Conservation (phyloP, 345 rosid species). For the Carallia brachiata region DNA sequence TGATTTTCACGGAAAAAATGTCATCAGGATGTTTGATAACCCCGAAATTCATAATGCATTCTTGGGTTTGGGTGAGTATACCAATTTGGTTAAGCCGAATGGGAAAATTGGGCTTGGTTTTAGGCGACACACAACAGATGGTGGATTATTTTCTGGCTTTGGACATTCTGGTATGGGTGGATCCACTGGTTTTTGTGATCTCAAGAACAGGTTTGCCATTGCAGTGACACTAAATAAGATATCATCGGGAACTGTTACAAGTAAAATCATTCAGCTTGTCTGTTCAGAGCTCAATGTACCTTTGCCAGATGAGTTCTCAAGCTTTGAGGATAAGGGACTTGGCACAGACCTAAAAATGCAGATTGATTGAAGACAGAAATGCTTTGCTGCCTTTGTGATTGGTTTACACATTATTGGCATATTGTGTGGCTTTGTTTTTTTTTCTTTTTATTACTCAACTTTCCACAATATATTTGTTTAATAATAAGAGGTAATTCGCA, state of each 20-base stretch:
- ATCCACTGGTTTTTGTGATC: constrained; percentile 79
- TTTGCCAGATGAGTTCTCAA: constrained; percentile 46
- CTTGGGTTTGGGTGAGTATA: constrained; percentile 68
- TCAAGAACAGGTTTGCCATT: constrained; percentile 68
- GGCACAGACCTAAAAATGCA: neutral
- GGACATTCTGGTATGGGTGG: constrained; percentile 98
- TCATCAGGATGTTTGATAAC: constrained; percentile 45
- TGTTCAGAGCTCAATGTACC: constrained; percentile 63
- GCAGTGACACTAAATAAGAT: constrained; percentile 82
- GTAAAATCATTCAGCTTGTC: constrained; percentile 40
- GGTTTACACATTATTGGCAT: no score
- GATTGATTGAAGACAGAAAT: neutral
- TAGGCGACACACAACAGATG: constrained; percentile 41
- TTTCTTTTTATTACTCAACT: no score
- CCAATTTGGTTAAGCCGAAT: constrained; percentile 40
- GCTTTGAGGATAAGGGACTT: constrained; percentile 23
- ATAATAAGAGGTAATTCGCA: no score
- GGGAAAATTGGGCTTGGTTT: constrained; percentile 85
- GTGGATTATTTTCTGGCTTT: constrained; percentile 60
- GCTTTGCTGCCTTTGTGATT: neutral
- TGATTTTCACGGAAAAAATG: constrained; percentile 15
- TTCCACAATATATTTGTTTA: no score
- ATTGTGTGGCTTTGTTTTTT: no score
- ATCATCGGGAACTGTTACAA: constrained; percentile 66
- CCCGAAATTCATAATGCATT: constrained; percentile 69